Percentiles rank a stretch among this genome's conserved stretches.
These are phyloP conservation scores for Lycium barbarum DNA, from an alignment of 257 asterid genomes.

Conservation along the genomic window DNA sequence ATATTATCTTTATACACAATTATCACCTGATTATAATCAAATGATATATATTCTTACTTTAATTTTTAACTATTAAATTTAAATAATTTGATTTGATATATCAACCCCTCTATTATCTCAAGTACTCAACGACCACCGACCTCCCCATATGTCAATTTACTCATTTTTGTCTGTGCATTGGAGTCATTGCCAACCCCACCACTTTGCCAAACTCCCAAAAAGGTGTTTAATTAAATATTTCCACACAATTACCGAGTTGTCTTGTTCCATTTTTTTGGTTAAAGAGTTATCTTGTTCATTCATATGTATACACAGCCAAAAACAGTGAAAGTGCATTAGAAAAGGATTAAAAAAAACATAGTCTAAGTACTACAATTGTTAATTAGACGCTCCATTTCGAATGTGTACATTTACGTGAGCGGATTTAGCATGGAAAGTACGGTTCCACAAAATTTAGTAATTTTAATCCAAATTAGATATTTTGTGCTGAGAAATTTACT, in stretches of 20 bases:
- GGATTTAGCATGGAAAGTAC: not conserved
- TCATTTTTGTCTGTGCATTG: not conserved
- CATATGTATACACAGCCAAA: not conserved
- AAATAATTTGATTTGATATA: not conserved
- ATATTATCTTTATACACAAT: not conserved
- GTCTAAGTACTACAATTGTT: not conserved
- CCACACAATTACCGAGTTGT: slow-evolving; percentile 1
- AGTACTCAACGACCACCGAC: not conserved
- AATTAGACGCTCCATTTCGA: not conserved
- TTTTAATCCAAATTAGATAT: too few relatives aligned
- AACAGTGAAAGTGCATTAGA: not conserved
- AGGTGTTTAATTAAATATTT: not conserved
- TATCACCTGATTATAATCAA: not conserved
- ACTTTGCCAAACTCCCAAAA: slow-evolving; percentile 19
- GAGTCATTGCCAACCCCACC: slow-evolving; percentile 9
- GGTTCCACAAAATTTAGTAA: too few relatives aligned
- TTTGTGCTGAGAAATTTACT: too few relatives aligned
- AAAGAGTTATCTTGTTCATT: not conserved
- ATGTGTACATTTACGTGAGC: too few relatives aligned
- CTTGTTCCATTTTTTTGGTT: too few relatives aligned
- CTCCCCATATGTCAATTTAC: slow-evolving; percentile 15
- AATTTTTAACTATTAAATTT: not conserved
- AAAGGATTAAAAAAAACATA: not conserved
- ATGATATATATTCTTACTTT: not conserved
- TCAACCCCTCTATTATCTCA: not conserved